phyloP scores from a whole-genome alignment of 2,329 filamentous ascomycete species.

The Botrytis cinerea region DNA sequence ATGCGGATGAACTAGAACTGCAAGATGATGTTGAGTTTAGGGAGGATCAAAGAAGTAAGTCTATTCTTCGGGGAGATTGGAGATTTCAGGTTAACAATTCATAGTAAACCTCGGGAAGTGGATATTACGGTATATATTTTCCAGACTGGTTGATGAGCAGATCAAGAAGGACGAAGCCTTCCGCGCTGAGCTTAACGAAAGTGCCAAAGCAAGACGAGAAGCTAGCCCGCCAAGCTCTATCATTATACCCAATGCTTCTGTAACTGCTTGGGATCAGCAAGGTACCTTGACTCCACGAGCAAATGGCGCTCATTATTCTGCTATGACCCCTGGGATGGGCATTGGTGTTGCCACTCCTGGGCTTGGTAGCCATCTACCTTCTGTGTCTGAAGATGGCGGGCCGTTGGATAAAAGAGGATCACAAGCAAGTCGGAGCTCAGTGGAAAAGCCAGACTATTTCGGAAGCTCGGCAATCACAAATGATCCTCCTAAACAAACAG shows the following conservation, averaged over 20 bases:
- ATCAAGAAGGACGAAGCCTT: conserved; percentile 76
- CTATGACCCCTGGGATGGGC: conserved; percentile 70
- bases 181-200: conserved; percentile 67
- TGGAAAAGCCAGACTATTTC: conserved; percentile 74
- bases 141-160: conserved; percentile 85
- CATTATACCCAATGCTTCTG: conserved; percentile 51
- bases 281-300: conserved; percentile 61
- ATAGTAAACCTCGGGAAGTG: conserved; percentile 96
- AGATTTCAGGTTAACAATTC: conserved; percentile 31
- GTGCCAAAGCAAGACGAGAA: conserved; percentile 56
- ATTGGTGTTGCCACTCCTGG: conserved; percentile 77
- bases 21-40: conserved; percentile 77
- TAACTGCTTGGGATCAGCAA: conserved; percentile 43
- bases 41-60: conserved; percentile 89
- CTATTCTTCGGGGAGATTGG: conserved; percentile 17
- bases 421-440: conserved; percentile 61
- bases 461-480: conserved; percentile 57
- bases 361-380: conserved; percentile 45
- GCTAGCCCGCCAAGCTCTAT: conserved; percentile 62
- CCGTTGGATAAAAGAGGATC: conserved; percentile 58
- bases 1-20: conserved; percentile 82
- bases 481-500: conserved; percentile 49
- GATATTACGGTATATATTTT: conserved; percentile 91
- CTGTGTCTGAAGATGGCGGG: conserved; percentile 51
- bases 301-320: conserved; percentile 55